phyloP scores from a whole-genome alignment of 2,329 filamentous ascomycete genomes.

The Trichoderma pleuroti region DNA sequence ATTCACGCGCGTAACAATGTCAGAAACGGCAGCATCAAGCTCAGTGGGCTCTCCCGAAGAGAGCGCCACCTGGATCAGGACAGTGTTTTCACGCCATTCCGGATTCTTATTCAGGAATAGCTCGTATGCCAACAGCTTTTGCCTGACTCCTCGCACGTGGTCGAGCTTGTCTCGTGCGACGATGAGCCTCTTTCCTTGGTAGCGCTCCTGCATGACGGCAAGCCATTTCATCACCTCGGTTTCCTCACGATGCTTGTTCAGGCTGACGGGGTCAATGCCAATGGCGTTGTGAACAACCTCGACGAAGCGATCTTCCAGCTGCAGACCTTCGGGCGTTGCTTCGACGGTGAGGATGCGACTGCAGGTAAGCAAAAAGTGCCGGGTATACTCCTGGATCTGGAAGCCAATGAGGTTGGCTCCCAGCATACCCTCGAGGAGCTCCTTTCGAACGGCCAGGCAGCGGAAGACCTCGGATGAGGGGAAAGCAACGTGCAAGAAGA shows the following conservation, averaged over 20 bases:
- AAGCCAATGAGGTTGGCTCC: conserved; percentile 91
- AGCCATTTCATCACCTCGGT: conserved; percentile 76
- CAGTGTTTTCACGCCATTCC: conserved; percentile 81
- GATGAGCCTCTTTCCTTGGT: conserved; percentile 84
- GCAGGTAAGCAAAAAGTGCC: conserved; percentile 94
- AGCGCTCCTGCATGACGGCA: conserved; percentile 73
- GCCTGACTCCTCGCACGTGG: conserved; percentile 83
- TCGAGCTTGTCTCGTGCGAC: conserved; percentile 94
- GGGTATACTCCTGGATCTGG: conserved; percentile 87
- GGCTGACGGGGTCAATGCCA: conserved; percentile 79
- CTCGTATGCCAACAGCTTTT: conserved; percentile 90
- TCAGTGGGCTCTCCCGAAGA: conserved; percentile 86
- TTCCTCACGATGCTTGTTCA: conserved; percentile 67
- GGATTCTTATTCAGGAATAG: conserved; percentile 92
- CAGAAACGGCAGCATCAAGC: conserved; percentile 80
- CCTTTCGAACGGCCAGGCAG: conserved; percentile 79
- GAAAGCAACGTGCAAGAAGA: conserved; percentile 93
- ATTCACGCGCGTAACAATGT: conserved; percentile 93
- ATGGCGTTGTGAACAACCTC: conserved; percentile 84
- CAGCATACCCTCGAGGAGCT: conserved; percentile 87
- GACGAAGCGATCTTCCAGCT: conserved; percentile 89
- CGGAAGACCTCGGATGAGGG: conserved; percentile 95
- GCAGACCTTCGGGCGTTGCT: conserved; percentile 80
- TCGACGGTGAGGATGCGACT: conserved; percentile 88
- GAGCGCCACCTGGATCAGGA: conserved; percentile 89